Evolutionary conservation across 116 monocot species (phyloP).

Genomic region (Posidonia oceanica): DNA sequence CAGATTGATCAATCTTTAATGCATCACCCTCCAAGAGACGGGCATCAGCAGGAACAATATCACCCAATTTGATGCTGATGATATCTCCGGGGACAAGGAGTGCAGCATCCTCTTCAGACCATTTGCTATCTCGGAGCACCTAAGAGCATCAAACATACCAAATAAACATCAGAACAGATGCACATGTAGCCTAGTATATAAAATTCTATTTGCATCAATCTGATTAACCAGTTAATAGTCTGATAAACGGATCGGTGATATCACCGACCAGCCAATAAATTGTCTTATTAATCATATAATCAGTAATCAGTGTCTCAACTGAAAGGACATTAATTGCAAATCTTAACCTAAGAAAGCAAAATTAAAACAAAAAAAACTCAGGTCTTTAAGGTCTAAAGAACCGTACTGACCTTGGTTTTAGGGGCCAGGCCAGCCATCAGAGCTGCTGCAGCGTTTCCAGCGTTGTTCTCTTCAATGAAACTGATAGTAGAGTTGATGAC

Average conservation of each 20-base stretch:
- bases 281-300: no score
- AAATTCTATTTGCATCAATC: no score
- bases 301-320: no score
- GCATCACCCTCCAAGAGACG: constrained; percentile 52
- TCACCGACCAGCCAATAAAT: no score
- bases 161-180: background rate
- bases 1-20: constrained; percentile 49
- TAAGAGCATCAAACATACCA: background rate
- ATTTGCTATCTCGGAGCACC: constrained; percentile 16
- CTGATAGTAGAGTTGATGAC: constrained; percentile 86
- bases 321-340: background rate
- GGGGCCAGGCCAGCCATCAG: constrained; percentile 87
- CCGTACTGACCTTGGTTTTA: constrained; percentile 50
- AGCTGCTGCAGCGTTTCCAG: constrained; percentile 80
- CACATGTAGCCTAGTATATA: background rate
- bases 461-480: constrained; percentile 91
- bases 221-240: no score
- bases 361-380: background rate
- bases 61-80: constrained; percentile 43
- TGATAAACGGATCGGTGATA: no score
- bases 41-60: constrained; percentile 42
- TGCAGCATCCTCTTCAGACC: constrained; percentile 35
- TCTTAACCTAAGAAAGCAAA: background rate
- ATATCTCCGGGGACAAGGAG: constrained; percentile 40
- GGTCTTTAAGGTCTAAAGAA: background rate